Evolutionary conservation across 176 grass and related monocot genomes (phyloP).

Genomic region (Ensete glaucum): DNA sequence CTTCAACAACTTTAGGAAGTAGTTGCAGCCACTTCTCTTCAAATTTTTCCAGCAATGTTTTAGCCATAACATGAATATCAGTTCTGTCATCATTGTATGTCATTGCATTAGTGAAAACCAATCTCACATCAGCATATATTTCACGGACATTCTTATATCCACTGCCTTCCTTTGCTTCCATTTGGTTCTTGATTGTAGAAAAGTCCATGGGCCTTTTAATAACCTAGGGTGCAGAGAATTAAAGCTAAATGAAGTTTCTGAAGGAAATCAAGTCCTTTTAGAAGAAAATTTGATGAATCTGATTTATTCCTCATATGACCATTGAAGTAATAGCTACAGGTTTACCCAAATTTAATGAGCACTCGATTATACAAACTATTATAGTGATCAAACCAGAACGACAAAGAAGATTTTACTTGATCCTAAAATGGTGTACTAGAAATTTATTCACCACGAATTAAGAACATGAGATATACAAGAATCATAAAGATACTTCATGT

Average conservation of each 20-base stretch:
- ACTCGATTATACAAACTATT: too few relatives aligned
- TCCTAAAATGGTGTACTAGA: too few relatives aligned
- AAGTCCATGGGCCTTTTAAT: constrained; percentile 93
- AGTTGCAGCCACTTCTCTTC: constrained; percentile 81
- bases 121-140: constrained; percentile 81
- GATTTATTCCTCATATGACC: background rate
- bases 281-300: background rate
- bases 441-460: too few relatives aligned
- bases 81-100: constrained; percentile 62
- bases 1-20: constrained; percentile 76
- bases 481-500: background rate
- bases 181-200: constrained; percentile 65
- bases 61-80: constrained; percentile 70
- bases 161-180: constrained; percentile 68
- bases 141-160: constrained; percentile 77
- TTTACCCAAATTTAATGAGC: too few relatives aligned
- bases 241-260: background rate
- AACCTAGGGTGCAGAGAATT: constrained; percentile 34
- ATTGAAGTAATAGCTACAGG: background rate
- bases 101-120: constrained; percentile 96
- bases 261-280: background rate
- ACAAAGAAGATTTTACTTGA: too few relatives aligned
- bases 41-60: constrained; percentile 75
- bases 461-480: too few relatives aligned
- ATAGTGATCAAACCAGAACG: too few relatives aligned